phyloP scores from a whole-genome alignment of 2,329 filamentous ascomycete genomes.

The Colletotrichum karsti region DNA sequence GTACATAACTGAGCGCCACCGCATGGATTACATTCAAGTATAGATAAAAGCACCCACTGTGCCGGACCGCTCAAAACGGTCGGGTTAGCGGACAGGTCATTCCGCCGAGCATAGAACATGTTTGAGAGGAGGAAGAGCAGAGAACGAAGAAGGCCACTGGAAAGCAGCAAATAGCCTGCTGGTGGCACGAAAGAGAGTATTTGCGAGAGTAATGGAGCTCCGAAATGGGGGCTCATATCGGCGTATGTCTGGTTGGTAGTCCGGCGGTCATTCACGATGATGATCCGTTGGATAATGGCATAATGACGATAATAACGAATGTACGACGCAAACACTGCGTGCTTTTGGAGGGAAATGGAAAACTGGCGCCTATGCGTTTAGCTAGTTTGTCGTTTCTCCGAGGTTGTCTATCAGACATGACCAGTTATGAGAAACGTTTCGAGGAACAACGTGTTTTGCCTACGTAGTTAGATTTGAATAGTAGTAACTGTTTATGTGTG shows the following conservation, averaged over 20 bases:
- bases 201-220: conserved; percentile 1
- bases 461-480: conserved; percentile 23
- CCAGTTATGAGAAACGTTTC: conserved; percentile 6
- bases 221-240: conserved; percentile 1
- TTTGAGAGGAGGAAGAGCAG: background rate
- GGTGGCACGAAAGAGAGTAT: background rate
- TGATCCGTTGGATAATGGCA: conserved; percentile 22
- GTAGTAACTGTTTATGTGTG: conserved; percentile 21
- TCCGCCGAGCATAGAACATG: conserved; percentile 11
- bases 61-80: conserved; percentile 12
- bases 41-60: conserved; percentile 21
- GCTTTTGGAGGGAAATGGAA: conserved; percentile 17
- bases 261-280: conserved; percentile 19
- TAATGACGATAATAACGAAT: conserved; percentile 31
- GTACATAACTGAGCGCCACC: background rate
- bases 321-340: conserved; percentile 23
- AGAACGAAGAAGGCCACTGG: background rate
- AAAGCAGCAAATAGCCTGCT: background rate
- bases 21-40: conserved; percentile 10
- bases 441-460: conserved; percentile 12
- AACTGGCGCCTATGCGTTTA: background rate
- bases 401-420: background rate
- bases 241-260: conserved; percentile 23
- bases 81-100: conserved; percentile 12
- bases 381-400: conserved; percentile 4